These are phyloP conservation scores for Acorus calamus DNA, from an alignment of 106 monocot species.

Conservation along the genomic window DNA sequence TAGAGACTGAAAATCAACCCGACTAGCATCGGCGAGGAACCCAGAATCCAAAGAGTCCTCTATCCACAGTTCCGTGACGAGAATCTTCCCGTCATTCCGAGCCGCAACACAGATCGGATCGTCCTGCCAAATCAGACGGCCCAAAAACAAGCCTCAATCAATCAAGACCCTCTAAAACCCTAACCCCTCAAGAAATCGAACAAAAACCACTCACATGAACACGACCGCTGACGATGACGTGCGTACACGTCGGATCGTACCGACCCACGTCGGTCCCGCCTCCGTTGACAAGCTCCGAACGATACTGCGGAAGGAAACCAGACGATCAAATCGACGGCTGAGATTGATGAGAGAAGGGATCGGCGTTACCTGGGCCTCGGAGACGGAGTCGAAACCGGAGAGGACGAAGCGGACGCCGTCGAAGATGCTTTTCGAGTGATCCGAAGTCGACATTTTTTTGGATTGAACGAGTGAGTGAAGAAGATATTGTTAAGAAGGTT, in stretches of 20 bases:
- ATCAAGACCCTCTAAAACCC: neutral
- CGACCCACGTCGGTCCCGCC: conserved; percentile 58
- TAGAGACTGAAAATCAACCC: conserved; percentile 21
- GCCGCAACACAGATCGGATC: conserved; percentile 77
- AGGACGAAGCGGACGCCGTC: conserved; percentile 74
- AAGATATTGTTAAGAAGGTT: too few species aligned
- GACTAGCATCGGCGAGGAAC: conserved; percentile 40
- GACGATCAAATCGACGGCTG: conserved; percentile 4
- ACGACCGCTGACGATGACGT: conserved; percentile 65
- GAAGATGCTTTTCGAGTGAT: conserved; percentile 33
- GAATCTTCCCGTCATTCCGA: conserved; percentile 52
- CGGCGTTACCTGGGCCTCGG: conserved; percentile 56
- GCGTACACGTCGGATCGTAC: conserved; percentile 64
- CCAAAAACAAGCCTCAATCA: neutral
- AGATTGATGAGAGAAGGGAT: neutral
- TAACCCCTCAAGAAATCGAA: neutral
- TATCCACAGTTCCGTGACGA: conserved; percentile 83
- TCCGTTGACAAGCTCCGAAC: conserved; percentile 52
- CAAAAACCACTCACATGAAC: conserved; percentile 30
- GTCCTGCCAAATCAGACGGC: conserved; percentile 36
- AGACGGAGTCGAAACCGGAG: conserved; percentile 75
- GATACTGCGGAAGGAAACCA: conserved; percentile 51
- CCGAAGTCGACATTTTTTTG: neutral
- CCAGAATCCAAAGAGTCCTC: conserved; percentile 62
- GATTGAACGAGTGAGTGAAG: too few species aligned